These are phyloP conservation scores for Flaveria floridana DNA, from an alignment of 140 eudicot species.

Conservation along the genomic window DNA sequence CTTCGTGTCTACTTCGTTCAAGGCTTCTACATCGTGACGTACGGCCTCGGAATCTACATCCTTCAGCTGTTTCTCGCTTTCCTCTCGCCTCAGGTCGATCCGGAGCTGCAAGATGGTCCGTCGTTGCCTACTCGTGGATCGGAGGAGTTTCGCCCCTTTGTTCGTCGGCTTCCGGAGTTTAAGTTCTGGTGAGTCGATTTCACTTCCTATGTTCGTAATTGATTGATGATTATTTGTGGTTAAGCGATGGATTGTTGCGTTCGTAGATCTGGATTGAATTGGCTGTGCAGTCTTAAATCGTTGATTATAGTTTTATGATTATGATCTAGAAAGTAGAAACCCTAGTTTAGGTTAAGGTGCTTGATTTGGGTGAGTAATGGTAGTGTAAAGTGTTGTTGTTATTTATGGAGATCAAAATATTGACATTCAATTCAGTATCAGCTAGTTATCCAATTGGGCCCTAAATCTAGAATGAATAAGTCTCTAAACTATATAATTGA, in stretches of 20 bases:
- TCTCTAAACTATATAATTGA: too few species aligned
- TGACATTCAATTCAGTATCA: background rate
- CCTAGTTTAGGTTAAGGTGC: constrained; percentile 21
- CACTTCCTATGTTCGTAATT: background rate
- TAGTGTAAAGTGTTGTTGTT: background rate
- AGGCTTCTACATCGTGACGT: constrained; percentile 75
- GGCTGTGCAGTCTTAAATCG: constrained; percentile 1
- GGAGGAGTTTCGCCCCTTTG: constrained; percentile 85
- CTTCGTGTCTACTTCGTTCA: constrained; percentile 73
- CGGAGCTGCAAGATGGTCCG: constrained; percentile 76
- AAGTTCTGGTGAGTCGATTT: constrained; percentile 66
- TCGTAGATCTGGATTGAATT: constrained; percentile 6
- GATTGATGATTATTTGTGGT: background rate
- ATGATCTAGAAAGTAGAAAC: constrained; percentile 16
- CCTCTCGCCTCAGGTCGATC: constrained; percentile 89
- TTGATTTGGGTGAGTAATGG: constrained; percentile 10
- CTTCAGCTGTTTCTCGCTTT: constrained; percentile 74
- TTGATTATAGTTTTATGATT: background rate
- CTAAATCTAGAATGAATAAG: background rate
- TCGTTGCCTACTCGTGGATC: constrained; percentile 73
- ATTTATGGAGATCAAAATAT: constrained; percentile 15
- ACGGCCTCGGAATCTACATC: constrained; percentile 79
- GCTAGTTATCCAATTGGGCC: background rate
- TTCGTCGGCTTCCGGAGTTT: constrained; percentile 91
- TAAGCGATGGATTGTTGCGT: background rate